These are phyloP conservation scores for Sextonia rubra DNA, from an alignment of 164 flowering plant genomes.

Conservation along the genomic window DNA sequence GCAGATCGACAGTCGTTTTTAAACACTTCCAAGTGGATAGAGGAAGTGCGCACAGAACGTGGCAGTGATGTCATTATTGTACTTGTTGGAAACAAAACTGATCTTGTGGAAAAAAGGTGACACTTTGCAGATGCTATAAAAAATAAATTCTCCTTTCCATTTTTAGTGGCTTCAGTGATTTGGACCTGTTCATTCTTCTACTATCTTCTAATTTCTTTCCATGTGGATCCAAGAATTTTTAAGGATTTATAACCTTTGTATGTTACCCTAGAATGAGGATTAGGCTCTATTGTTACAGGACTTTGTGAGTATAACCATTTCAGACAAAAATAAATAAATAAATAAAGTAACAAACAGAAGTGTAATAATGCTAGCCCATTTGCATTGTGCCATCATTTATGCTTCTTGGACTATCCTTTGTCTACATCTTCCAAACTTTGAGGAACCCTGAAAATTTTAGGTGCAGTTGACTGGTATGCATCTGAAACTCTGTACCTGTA, in stretches of 20 bases:
- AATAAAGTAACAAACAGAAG: too few relatives aligned
- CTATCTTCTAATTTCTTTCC: background rate
- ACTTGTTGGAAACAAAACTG: conserved; percentile 88
- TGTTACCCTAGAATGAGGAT: too few relatives aligned
- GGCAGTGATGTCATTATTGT: conserved; percentile 88
- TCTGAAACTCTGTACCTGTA: too few relatives aligned
- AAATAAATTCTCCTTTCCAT: background rate
- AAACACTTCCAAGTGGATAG: conserved; percentile 78
- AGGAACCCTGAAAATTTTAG: too few relatives aligned
- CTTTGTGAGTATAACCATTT: too few relatives aligned
- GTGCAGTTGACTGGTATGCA: too few relatives aligned
- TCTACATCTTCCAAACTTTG: too few relatives aligned
- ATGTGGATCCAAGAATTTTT: background rate
- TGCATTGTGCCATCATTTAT: too few relatives aligned
- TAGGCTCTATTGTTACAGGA: too few relatives aligned
- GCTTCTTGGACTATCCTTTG: too few relatives aligned
- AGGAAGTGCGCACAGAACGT: conserved; percentile 78
- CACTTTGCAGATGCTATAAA: background rate
- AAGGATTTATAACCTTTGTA: background rate
- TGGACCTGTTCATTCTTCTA: background rate
- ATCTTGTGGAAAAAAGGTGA: conserved; percentile 83
- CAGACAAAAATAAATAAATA: too few relatives aligned
- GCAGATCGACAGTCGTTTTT: conserved; percentile 75
- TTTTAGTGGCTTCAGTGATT: background rate
- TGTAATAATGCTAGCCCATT: too few relatives aligned